Evolutionary conservation across 495 filamentous ascomycete genomes (phyloP).

Genomic region (Thermothielavioides terrestris): DNA sequence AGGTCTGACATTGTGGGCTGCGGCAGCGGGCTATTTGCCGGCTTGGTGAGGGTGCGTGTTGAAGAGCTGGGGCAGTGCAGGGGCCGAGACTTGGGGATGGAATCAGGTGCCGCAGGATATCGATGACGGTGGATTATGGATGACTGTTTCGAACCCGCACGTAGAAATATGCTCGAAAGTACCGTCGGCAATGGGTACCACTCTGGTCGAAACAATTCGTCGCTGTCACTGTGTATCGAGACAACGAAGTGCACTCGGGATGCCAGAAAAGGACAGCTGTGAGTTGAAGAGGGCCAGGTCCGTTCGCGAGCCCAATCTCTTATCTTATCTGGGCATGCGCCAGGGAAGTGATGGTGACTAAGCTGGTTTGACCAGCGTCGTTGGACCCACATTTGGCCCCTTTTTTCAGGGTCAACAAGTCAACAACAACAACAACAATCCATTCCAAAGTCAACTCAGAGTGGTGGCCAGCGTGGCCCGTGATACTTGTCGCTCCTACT

Average conservation of each 20-base stretch:
- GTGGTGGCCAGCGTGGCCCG: no score
- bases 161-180: no score
- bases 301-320: neutral
- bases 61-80: neutral
- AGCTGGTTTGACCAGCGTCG: neutral
- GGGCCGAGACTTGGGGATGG: neutral
- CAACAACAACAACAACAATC: no score
- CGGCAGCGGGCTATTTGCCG: neutral
- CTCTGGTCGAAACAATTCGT: no score
- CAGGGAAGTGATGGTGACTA: conserved; percentile 6
- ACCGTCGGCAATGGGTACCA: no score
- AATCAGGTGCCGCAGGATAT: neutral
- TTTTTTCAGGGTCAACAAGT: neutral
- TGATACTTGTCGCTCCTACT: no score
- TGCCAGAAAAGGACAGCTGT: conserved; percentile 14
- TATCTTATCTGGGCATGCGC: conserved; percentile 10
- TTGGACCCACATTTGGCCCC: neutral
- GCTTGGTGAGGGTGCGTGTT: conserved; percentile 4
- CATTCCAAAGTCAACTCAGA: no score
- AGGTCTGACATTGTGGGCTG: conserved; percentile 47
- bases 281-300: neutral
- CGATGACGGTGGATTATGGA: neutral
- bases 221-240: no score
- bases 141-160: no score
- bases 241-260: neutral